Base-by-base conservation (phyloP, 1,139 yeast genomes). In the Taiozyma onychis region DNA sequence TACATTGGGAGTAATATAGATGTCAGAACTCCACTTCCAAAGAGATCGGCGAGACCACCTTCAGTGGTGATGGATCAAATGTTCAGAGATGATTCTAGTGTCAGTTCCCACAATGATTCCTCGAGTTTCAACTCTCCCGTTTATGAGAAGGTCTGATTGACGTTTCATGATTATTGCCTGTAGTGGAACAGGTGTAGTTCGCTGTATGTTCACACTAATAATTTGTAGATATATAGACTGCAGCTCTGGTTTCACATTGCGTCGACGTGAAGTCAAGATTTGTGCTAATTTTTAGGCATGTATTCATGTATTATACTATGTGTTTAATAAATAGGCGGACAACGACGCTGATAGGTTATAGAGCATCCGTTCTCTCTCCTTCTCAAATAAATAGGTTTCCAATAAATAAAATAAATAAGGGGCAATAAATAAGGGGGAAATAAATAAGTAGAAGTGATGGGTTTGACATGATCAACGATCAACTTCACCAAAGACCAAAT, bases 401-500 rank as follows among this genome's bases (percentile, higher is more conserved):
- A 51, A 50, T 47, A 52, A 52, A 51, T 50, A 52, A 27, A 41
- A 34, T 44, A 47, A 34, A 16, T 45, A 46, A 43, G 37, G 39
- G 41, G 44, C 42, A 46, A 22, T 45, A 44, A 47, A 47, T 51
- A 44, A 44, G 39, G 21, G n/a, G 14, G 6, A 22, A 27, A 27
- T 41, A 41, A 46, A 37, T 42, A 44, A 30, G 34, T 22, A 11
- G 26, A 42, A 42, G 9, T 14, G 22, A 32, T 42, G 42, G 43
- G 39, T 48, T 43, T 39, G 44, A 44, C 34, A 47, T 13, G 21
- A 18, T 69, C 74, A 88, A 74, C 96, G 90, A 75, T 88, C 96
- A 61, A 88, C 96, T 72, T 88, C 96, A 65, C 96, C 96, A 69
- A 88, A 88, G 69, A 88, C 96, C 70, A 88, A 81, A 76, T 88